Percentiles rank a stretch among this genome's conserved stretches.
These are phyloP conservation scores for Dendrocalamus sinicus DNA, from an alignment of 176 grass and related monocot genomes.

Conservation along the genomic window DNA sequence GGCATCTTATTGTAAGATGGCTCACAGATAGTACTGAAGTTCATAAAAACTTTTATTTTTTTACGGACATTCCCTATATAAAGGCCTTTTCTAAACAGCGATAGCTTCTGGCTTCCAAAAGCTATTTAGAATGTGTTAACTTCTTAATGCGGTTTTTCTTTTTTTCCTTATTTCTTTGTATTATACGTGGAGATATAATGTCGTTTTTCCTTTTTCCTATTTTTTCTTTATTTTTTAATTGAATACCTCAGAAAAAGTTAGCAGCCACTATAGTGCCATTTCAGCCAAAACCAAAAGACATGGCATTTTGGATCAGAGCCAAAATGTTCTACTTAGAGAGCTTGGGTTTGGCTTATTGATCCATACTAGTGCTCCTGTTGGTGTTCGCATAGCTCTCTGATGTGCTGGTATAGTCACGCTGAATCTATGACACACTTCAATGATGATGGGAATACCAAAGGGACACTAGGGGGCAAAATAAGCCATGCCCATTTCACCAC, in stretches of 20 bases:
- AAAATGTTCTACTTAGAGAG: not conserved
- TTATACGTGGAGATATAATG: too few relatives aligned
- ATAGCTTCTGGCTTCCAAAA: too few relatives aligned
- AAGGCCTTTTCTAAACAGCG: too few relatives aligned
- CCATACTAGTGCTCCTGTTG: not conserved
- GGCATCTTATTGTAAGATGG: not conserved
- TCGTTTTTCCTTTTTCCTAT: too few relatives aligned
- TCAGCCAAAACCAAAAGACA: too few relatives aligned
- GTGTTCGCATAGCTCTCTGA: not conserved
- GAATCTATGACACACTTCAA: not conserved
- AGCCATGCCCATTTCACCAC: not conserved
- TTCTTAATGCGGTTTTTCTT: too few relatives aligned
- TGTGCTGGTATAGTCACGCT: not conserved
- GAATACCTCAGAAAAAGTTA: too few relatives aligned
- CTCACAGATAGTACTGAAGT: not conserved
- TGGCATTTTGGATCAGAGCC: too few relatives aligned
- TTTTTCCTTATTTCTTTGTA: too few relatives aligned
- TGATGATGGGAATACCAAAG: not conserved
- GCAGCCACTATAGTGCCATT: too few relatives aligned
- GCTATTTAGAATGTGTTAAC: too few relatives aligned
- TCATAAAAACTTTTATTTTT: not conserved
- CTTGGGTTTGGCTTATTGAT: not conserved
- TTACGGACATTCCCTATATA: not conserved
- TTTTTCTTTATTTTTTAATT: too few relatives aligned
- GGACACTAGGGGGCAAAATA: not conserved